Evolutionary conservation across 2,329 filamentous ascomycete species (phyloP), one percentile per base, ranked within the genome.

Genomic region (Capronia epimyces): DNA sequence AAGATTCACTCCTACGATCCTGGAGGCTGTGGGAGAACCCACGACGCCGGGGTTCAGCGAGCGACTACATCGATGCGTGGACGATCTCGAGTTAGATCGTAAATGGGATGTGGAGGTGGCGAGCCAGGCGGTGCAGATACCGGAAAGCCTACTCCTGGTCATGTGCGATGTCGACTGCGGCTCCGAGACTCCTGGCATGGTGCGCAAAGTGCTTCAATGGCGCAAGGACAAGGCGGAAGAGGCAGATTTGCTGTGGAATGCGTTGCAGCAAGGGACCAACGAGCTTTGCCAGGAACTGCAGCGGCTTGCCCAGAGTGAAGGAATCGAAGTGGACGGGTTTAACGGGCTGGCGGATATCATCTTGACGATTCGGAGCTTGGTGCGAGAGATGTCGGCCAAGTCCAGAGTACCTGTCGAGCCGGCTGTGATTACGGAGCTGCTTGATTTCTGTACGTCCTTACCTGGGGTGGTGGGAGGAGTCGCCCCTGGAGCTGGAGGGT

Each of bases 131-230:
- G 82, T 91, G 46, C 77, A 75, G 53, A 75, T 97, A 52, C 90
- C 91, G 0, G 63, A 68, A 1, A 88, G 87, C 0, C 72, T 95
- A 60, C 79, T 85, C 20, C 75, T 97, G 59, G 80, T 94, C 53
- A 93, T 98, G 84, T 95, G 89, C 65, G 93, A 98, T 65, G 93
- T 98, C 5, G 88, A 94, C 66, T 95, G 90, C 65, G 93, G 93
- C 25, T 91, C 85, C 43, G 81, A 95, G 72, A 97, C 91, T 6
- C 90, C 95, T 0, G 81, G 89, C 12, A 97, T 98, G 93, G 93
- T 96, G 31, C 95, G 91, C 72, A 81, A 87, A 65, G 87, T 98
- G 12, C 76, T 97, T 2, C 78, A 79, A 25, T 98, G 93, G 93
- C 77, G 86, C 45, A 79, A 80, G 43, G 69, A 77, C 42, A 81